Evolutionary conservation across 2,329 filamentous ascomycete species (phyloP), one percentile per base, ranked within the genome.

Genomic region (Aspergillus nomiae): DNA sequence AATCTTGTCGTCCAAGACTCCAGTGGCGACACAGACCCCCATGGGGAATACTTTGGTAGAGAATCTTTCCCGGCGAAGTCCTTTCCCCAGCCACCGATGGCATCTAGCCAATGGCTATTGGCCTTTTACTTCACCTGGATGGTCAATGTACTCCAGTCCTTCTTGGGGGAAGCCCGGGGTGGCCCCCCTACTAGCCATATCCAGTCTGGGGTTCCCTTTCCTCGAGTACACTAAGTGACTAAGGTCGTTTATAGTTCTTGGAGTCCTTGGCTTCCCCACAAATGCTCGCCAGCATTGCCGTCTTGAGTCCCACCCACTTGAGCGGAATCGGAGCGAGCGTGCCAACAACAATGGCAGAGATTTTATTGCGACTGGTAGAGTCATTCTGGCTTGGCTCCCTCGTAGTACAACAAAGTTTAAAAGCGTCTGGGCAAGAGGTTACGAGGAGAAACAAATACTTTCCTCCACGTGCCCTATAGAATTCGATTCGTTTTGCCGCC

Each of bases 1-100:
- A 34, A 46, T 36, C 34, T 45, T 55, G 36, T 21, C 32, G 24
- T n/a, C 30, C 21, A 24, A 24, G 21, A 24, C 1, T 24, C 21
- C 36, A 43, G 19, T 59, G 19, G 51, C 26, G 19, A 41, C 36
- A n/a, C 48, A 28, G 32, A 19, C 19, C 48, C 62, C 62, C 60
- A 38, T 60, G 63, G 63, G 60, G 63, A 62, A 38, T 57, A 9
- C 21, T 36, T 36, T 45, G 38, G 30, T 34, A n/a, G 32, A 19
- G 32, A 36, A 12, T 16, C 46, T 50, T 45, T 45, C 53, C 65
- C 70, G 70, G 71, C 58, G 48, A 63, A 74, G 67, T 51, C 60
- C 71, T 73, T 73, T 69, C 66, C 71, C 72, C 66, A 67, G 67
- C 63, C 65, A 68, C 64, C 30, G 34, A 50, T 36, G 53, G 36